Evolutionary conservation across 2,329 filamentous ascomycete species (phyloP).

Genomic region (Calonectria pteridis): DNA sequence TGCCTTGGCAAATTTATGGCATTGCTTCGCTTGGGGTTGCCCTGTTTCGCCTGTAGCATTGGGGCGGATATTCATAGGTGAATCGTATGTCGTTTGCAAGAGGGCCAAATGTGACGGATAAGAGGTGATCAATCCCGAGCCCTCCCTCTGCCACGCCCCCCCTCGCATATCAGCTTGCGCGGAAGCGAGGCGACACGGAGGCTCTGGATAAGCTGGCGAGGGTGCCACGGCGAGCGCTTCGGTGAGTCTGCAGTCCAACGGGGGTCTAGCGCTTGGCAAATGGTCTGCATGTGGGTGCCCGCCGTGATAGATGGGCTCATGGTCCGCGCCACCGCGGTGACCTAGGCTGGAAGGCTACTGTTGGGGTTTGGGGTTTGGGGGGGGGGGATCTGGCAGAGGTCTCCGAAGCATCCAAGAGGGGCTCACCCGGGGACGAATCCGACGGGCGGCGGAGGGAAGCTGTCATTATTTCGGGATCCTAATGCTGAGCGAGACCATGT

Average conservation of each 20-base stretch:
- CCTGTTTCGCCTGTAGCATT: constrained; percentile 25
- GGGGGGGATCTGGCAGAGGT: background rate
- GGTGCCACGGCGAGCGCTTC: constrained; percentile 34
- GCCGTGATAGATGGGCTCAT: constrained; percentile 35
- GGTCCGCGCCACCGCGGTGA: constrained; percentile 39
- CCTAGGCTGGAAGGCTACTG: constrained; percentile 24
- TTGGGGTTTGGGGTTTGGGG: background rate
- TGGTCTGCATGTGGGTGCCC: constrained; percentile 31
- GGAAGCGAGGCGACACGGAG: constrained; percentile 36
- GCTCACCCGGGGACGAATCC: constrained; percentile 29
- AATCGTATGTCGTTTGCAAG: constrained; percentile 38
- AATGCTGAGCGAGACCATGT: constrained; percentile 32
- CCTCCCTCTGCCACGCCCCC: constrained; percentile 16
- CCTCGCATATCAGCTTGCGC: constrained; percentile 30
- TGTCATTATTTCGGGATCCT: constrained; percentile 30
- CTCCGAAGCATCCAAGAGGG: constrained; percentile 21
- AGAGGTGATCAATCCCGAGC: constrained; percentile 29
- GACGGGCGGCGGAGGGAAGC: constrained; percentile 34
- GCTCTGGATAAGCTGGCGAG: background rate
- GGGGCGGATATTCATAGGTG: constrained; percentile 17
- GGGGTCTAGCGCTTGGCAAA: constrained; percentile 29
- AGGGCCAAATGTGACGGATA: constrained; percentile 7
- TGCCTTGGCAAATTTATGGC: background rate
- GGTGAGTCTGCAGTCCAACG: constrained; percentile 41
- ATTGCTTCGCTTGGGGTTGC: constrained; percentile 17